Conservation (phyloP, 2,329 filamentous ascomycete species). For the Botrytis tulipae region DNA sequence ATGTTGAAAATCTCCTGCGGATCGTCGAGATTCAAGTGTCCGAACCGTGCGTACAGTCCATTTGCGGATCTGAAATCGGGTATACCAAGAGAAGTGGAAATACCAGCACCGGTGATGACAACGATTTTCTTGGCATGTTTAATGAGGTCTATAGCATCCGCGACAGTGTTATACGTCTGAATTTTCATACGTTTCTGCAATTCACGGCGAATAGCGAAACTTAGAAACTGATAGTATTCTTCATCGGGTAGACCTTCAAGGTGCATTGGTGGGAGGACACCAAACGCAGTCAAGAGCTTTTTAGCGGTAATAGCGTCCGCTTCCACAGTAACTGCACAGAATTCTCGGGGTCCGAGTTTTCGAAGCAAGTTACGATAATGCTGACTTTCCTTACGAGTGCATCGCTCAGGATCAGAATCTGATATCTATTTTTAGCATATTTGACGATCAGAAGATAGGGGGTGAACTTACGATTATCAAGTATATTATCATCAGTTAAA, state of each 20-base stretch:
- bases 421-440: conserved; percentile 30
- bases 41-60: conserved; percentile 84
- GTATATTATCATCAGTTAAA: conserved; percentile 47
- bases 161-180: conserved; percentile 74
- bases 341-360: conserved; percentile 72
- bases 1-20: conserved; percentile 97
- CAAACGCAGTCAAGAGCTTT: conserved; percentile 84
- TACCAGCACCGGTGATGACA: conserved; percentile 91
- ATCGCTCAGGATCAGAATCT: conserved; percentile 40
- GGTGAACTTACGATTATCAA: conserved; percentile 41
- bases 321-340: conserved; percentile 70
- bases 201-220: conserved; percentile 75
- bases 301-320: conserved; percentile 70
- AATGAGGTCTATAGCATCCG: conserved; percentile 80
- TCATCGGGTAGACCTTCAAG: conserved; percentile 72
- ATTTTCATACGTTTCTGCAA: conserved; percentile 80
- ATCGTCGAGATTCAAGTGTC: conserved; percentile 70
- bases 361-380: conserved; percentile 69
- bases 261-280: conserved; percentile 69
- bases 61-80: conserved; percentile 94
- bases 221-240: conserved; percentile 71
- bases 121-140: conserved; percentile 78
- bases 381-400: conserved; percentile 67
- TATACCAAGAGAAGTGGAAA: conserved; percentile 94
- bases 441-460: background rate